These are phyloP conservation scores for Cladorrhinum sp. DNA, from an alignment of 2,329 filamentous ascomycete genomes.

Conservation along the genomic window DNA sequence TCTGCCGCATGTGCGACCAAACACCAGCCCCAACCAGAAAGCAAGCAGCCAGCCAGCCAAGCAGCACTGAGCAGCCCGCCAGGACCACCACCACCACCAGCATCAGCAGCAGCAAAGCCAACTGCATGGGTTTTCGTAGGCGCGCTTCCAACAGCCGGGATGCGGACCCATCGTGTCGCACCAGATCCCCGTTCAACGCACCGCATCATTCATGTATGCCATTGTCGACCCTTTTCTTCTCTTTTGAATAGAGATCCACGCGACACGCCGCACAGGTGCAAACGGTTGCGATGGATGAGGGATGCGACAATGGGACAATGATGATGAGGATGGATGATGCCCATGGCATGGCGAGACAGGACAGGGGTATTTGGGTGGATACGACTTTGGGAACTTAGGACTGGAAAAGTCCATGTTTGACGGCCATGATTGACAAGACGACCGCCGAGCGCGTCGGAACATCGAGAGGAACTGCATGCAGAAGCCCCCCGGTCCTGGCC, in stretches of 20 bases:
- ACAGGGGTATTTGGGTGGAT: neutral
- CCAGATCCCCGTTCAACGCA: slow-evolving; percentile 13
- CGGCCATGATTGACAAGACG: neutral
- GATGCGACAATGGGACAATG: neutral
- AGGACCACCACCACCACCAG: too few species aligned
- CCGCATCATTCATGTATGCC: slow-evolving; percentile 8
- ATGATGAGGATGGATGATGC: neutral
- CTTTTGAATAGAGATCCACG: neutral
- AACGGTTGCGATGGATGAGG: neutral
- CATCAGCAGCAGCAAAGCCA: slow-evolving; percentile 3
- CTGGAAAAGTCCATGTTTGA: neutral
- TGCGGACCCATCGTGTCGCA: slow-evolving; percentile 10
- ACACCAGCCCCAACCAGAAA: slow-evolving; percentile 5
- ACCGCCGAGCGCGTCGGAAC: slow-evolving; percentile 10
- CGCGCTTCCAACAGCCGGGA: slow-evolving; percentile 7
- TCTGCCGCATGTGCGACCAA: slow-evolving; percentile 8
- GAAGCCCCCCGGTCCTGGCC: slow-evolving; percentile 13
- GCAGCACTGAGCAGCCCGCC: too few species aligned
- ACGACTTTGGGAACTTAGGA: neutral
- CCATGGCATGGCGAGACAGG: neutral
- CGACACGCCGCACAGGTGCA: neutral
- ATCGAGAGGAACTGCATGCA: slow-evolving; percentile 20
- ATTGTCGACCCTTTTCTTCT: neutral
- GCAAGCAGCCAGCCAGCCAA: slow-evolving; percentile 12
- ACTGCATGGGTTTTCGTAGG: slow-evolving; percentile 7